Percentiles rank a stretch among this genome's conserved stretches.
These are phyloP conservation scores for Ceratocystis colombiana DNA, from an alignment of 2,329 filamentous ascomycete genomes.

Conservation along the genomic window DNA sequence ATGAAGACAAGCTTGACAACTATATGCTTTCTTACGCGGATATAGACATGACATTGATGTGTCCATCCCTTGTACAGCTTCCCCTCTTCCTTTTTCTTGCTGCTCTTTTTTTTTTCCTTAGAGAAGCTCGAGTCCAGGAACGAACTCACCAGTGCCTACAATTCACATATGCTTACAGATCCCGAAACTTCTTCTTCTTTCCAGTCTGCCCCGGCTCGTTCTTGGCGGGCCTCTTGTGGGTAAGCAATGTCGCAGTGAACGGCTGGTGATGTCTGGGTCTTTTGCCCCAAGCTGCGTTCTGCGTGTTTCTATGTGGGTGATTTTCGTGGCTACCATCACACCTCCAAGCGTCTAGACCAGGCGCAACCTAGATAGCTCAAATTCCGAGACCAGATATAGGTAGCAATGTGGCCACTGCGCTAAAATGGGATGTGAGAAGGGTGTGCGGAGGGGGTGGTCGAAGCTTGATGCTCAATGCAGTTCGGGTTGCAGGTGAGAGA, in stretches of 20 bases:
- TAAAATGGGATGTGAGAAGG: neutral
- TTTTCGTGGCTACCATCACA: constrained; percentile 2
- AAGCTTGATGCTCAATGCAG: constrained; percentile 10
- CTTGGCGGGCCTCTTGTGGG: neutral
- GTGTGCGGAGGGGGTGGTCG: constrained; percentile 1
- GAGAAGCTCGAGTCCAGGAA: constrained; percentile 5
- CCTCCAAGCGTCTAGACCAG: neutral
- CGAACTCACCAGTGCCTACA: neutral
- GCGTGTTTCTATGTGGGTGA: neutral
- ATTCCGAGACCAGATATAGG: constrained; percentile 4
- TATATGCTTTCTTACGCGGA: neutral
- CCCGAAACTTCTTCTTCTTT: neutral
- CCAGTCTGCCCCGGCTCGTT: neutral
- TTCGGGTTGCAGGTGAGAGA: constrained; percentile 6
- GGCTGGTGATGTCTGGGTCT: neutral
- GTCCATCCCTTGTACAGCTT: neutral
- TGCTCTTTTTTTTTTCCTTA: neutral
- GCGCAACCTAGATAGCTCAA: neutral
- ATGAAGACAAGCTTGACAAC: neutral
- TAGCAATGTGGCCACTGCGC: constrained; percentile 12
- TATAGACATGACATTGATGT: neutral
- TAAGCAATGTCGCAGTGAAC: neutral
- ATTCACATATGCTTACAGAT: constrained; percentile 1
- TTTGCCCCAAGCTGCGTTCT: constrained; percentile 11
- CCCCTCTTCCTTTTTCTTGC: neutral